These are phyloP conservation scores for Backusella australiensis DNA, from an alignment of 192 early-diverging fungal genomes.

Conservation along the genomic window DNA sequence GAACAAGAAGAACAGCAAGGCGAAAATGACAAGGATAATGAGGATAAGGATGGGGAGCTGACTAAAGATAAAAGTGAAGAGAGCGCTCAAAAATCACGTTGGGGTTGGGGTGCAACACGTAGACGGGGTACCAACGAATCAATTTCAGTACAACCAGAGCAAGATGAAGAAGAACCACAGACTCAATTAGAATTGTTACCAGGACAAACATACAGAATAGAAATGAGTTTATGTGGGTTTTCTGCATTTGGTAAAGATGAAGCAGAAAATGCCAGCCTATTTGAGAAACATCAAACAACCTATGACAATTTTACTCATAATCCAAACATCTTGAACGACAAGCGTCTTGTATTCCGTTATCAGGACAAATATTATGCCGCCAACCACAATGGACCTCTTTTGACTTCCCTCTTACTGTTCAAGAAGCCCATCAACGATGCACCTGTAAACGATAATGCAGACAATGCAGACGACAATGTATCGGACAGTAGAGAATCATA, in stretches of 20 bases:
- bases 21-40: background rate
- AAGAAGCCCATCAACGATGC: slow-evolving; percentile 6
- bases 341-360: slow-evolving; percentile 53
- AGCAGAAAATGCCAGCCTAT: slow-evolving; percentile 44
- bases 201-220: slow-evolving; percentile 42
- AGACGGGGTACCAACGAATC: background rate
- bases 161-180: background rate
- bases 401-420: slow-evolving; percentile 59
- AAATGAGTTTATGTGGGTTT: slow-evolving; percentile 58
- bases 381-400: slow-evolving; percentile 57
- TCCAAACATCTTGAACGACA: slow-evolving; percentile 57
- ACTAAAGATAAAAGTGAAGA: background rate
- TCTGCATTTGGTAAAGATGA: slow-evolving; percentile 46
- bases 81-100: background rate
- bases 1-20: background rate
- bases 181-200: slow-evolving; percentile 31
- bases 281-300: slow-evolving; percentile 48
- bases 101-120: slow-evolving; percentile 4
- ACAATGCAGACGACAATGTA: background rate
- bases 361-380: slow-evolving; percentile 64
- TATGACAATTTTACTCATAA: slow-evolving; percentile 57
- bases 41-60: background rate
- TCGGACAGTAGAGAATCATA: slow-evolving; percentile 36
- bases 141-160: background rate
- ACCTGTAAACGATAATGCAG: slow-evolving; percentile 48